These are phyloP conservation scores for Zygoascus sp. DNA, from an alignment of 1,139 yeast genomes.

Conservation along the genomic window DNA sequence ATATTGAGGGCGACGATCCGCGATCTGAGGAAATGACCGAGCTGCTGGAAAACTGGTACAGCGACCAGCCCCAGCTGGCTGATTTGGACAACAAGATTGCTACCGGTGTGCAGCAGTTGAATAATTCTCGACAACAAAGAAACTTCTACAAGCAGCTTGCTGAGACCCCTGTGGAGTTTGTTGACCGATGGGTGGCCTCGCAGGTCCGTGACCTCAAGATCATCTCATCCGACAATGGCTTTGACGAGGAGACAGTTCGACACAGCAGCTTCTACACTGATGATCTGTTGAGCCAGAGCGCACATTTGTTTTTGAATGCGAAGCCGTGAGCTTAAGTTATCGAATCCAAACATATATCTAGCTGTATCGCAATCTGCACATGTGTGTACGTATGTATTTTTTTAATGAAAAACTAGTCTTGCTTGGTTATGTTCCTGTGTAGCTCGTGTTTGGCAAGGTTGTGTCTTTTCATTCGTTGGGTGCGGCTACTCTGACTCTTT, in stretches of 20 bases:
- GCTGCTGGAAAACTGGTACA: constrained; percentile 42
- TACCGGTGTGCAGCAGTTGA: constrained; percentile 60
- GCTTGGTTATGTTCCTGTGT: neutral
- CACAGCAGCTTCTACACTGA: constrained; percentile 76
- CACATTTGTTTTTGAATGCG: constrained; percentile 61
- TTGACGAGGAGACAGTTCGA: constrained; percentile 86
- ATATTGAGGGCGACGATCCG: constrained; percentile 55
- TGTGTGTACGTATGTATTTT: neutral
- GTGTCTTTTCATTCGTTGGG: neutral
- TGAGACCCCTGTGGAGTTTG: constrained; percentile 70
- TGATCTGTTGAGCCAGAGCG: constrained; percentile 68
- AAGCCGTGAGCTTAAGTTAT: constrained; percentile 5
- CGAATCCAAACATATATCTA: too few relatives aligned
- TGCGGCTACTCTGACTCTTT: neutral
- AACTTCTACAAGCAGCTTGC: constrained; percentile 73
- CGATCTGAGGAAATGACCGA: constrained; percentile 44
- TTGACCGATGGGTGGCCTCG: constrained; percentile 66
- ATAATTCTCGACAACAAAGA: constrained; percentile 57
- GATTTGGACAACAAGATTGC: constrained; percentile 58
- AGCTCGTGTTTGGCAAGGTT: neutral
- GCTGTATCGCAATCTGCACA: too few relatives aligned
- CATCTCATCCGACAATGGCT: constrained; percentile 80
- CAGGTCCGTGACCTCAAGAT: constrained; percentile 74
- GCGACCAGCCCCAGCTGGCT: constrained; percentile 49
- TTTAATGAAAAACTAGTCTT: neutral